Base-by-base conservation (phyloP, 345 rosid species). In the Eucalyptus virginea region DNA sequence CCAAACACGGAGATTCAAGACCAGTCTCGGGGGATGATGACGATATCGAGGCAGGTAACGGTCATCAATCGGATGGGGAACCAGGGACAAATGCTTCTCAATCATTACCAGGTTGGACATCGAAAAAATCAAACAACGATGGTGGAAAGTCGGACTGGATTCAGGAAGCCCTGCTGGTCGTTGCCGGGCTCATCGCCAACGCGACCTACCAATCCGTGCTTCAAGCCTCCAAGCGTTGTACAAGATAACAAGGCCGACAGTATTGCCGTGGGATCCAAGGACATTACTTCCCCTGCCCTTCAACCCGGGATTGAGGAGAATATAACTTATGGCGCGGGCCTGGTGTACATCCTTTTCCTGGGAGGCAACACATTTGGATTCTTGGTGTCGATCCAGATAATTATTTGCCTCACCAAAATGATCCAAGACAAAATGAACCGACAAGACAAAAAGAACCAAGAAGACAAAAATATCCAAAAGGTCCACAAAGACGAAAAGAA, bases 241-340 rank as follows among this genome's bases (percentile, higher is more conserved):
- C 1, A 2, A 58, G 1, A 0, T 52, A 17, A 5, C 21, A 51
- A 16, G 54, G 0, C 21, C 54, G 1, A 52, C 4, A 1, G 0
- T 52, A 52, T 2, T 3, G 1, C 23, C 4, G 4, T 0, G 56
- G 0, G 1, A 51, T 3, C 56, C 1, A 19, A 19, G 54, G 21
- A 2, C 1, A 0, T 0, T 18, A 3, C 9, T 52, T 0, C 23
- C 23, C 23, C 56, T 52, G 1, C 18, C 51, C 51, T 1, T 49
- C 0, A 3, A 49, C 3, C 1, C 7, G 2, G 1, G 16, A 49
- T 1, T 0, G 2, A 49, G 6, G 7, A 15, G 3, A 15, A 6
- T 1, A 52, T 19, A 52, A 52, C 23, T 52, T 21, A 52, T 21
- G 2, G 0, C 4, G 0, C 5, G 5, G 1, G 0, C 58, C 26